Conservation (phyloP, 805 yeast genomes). For the Lipomyces spencermartinsiae region DNA sequence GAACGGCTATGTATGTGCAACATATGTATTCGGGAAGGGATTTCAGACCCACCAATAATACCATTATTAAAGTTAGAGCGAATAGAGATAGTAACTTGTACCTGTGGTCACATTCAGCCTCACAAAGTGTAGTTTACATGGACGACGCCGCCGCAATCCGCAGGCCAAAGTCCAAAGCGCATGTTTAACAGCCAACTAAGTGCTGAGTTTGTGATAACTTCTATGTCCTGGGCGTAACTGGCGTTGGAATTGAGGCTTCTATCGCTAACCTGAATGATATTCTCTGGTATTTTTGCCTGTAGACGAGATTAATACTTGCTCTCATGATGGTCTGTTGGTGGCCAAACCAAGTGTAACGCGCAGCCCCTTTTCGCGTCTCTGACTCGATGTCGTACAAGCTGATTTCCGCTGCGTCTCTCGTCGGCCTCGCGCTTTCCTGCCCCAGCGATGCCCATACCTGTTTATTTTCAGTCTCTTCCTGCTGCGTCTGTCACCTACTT, state of each 20-base stretch:
- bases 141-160: neutral
- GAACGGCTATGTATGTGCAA: no score
- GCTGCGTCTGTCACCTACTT: neutral
- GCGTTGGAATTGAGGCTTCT: neutral
- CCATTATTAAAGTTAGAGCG: no score
- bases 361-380: conserved; percentile 1
- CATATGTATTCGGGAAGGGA: no score
- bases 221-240: neutral
- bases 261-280: neutral
- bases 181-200: neutral
- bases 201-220: neutral
- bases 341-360: neutral
- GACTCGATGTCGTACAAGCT: neutral
- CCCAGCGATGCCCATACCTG: neutral
- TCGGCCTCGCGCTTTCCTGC: neutral
- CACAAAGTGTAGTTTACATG: no score
- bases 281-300: neutral
- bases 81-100: neutral
- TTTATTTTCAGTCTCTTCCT: neutral
- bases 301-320: neutral
- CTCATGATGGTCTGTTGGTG: neutral
- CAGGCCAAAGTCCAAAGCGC: neutral
- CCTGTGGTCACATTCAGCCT: neutral
- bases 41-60: no score
- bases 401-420: neutral